These are phyloP conservation scores for Dysphania ambrosioides DNA, from an alignment of 148 eudicot species.

Conservation along the genomic window DNA sequence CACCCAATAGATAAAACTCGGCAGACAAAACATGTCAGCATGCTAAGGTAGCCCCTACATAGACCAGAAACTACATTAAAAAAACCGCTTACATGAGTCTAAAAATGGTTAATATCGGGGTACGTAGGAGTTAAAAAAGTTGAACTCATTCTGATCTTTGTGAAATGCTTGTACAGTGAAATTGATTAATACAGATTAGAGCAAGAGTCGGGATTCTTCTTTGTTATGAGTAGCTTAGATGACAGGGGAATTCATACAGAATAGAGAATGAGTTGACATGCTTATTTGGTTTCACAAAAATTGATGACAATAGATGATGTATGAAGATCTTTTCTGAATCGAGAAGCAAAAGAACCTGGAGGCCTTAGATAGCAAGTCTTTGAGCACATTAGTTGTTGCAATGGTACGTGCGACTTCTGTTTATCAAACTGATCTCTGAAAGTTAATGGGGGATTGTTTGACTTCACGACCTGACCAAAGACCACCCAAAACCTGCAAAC, in stretches of 20 bases:
- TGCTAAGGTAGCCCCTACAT: background rate
- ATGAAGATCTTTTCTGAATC: background rate
- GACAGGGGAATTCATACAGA: background rate
- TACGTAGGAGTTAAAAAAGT: background rate
- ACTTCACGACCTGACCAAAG: background rate
- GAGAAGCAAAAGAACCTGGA: background rate
- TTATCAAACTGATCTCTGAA: background rate
- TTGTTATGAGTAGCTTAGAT: background rate
- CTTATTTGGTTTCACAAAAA: background rate
- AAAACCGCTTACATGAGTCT: background rate
- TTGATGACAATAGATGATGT: background rate
- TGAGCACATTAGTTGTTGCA: background rate
- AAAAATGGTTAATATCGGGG: background rate
- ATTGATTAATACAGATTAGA: background rate
- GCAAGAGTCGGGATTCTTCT: background rate
- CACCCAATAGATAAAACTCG: no score
- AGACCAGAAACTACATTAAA: background rate
- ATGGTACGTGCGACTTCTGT: background rate
- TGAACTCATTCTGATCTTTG: background rate
- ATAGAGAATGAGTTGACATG: background rate
- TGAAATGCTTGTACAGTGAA: background rate
- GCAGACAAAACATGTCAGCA: no score
- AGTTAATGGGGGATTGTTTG: background rate
- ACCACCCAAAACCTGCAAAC: background rate
- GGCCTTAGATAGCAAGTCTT: constrained; percentile 1